Conservation (phyloP, 2,329 filamentous ascomycete species). For the Hymenoscyphus occultus region DNA sequence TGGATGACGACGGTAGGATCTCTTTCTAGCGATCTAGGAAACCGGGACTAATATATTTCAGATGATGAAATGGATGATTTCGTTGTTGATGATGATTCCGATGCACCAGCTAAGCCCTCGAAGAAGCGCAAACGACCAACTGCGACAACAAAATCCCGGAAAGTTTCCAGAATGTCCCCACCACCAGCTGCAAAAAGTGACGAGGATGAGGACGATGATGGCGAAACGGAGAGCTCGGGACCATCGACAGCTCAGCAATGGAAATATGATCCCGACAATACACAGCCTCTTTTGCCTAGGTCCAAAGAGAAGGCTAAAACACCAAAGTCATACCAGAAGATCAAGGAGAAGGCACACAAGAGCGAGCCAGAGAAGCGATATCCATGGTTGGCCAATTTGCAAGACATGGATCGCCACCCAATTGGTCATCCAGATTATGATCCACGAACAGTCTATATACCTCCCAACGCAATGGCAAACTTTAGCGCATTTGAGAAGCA, state of each 20-base stretch:
- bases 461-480: constrained; percentile 71
- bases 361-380: constrained; percentile 85
- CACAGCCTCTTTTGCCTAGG: constrained; percentile 48
- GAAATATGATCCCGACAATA: constrained; percentile 66
- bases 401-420: constrained; percentile 79
- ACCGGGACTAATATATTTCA: constrained; percentile 2
- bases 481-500: constrained; percentile 97
- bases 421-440: constrained; percentile 85
- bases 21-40: not conserved
- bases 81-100: constrained; percentile 77
- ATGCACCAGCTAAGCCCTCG: constrained; percentile 54
- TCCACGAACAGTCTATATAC: constrained; percentile 85
- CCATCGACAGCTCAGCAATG: constrained; percentile 79
- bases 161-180: constrained; percentile 57
- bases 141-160: constrained; percentile 54
- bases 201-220: constrained; percentile 48
- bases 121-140: constrained; percentile 67
- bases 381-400: constrained; percentile 81
- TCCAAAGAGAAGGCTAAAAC: constrained; percentile 40
- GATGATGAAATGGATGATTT: constrained; percentile 79
- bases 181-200: constrained; percentile 42
- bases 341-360: constrained; percentile 67
- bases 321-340: constrained; percentile 35
- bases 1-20: constrained; percentile 55
- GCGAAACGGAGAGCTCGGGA: constrained; percentile 55